These are phyloP conservation scores for Lepraria neglecta DNA, from an alignment of 495 filamentous ascomycete species.

Conservation along the genomic window DNA sequence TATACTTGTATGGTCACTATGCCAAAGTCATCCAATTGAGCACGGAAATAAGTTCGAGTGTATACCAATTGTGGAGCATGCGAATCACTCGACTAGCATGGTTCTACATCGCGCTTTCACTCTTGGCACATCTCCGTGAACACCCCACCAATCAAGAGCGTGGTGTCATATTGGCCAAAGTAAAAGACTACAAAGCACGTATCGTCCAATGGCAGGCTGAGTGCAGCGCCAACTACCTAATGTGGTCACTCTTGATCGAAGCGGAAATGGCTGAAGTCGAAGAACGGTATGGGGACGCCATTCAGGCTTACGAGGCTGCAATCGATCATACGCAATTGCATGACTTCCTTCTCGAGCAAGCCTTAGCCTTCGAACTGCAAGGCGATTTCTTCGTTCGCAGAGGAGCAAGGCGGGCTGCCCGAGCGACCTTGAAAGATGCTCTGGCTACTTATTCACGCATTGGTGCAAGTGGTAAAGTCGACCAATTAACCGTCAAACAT, in stretches of 20 bases:
- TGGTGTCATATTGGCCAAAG: slow-evolving; percentile 49
- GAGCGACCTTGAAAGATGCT: slow-evolving; percentile 63
- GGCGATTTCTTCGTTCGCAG: slow-evolving; percentile 66
- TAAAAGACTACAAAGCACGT: slow-evolving; percentile 52
- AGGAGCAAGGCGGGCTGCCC: slow-evolving; percentile 65
- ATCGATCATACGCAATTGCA: slow-evolving; percentile 76
- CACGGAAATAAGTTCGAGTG: slow-evolving; percentile 50
- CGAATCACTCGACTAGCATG: slow-evolving; percentile 57
- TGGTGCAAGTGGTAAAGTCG: slow-evolving; percentile 64
- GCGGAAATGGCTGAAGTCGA: slow-evolving; percentile 64
- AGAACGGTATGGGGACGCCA: slow-evolving; percentile 53
- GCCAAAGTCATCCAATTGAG: slow-evolving; percentile 62
- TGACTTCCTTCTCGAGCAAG: slow-evolving; percentile 73
- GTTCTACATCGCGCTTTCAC: slow-evolving; percentile 65
- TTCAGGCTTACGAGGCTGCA: slow-evolving; percentile 65
- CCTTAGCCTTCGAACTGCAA: slow-evolving; percentile 66
- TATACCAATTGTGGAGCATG: slow-evolving; percentile 64
- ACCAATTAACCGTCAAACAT: slow-evolving; percentile 28
- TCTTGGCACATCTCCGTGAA: slow-evolving; percentile 56
- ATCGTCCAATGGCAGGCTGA: slow-evolving; percentile 62
- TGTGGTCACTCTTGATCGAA: slow-evolving; percentile 68
- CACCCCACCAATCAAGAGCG: slow-evolving; percentile 45
- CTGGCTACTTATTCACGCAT: slow-evolving; percentile 67
- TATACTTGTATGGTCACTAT: slow-evolving; percentile 73
- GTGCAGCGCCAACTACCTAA: slow-evolving; percentile 71